Evolutionary conservation across 139 green algal genomes (phyloP).

Genomic region (Tetradesmus obliquus): DNA sequence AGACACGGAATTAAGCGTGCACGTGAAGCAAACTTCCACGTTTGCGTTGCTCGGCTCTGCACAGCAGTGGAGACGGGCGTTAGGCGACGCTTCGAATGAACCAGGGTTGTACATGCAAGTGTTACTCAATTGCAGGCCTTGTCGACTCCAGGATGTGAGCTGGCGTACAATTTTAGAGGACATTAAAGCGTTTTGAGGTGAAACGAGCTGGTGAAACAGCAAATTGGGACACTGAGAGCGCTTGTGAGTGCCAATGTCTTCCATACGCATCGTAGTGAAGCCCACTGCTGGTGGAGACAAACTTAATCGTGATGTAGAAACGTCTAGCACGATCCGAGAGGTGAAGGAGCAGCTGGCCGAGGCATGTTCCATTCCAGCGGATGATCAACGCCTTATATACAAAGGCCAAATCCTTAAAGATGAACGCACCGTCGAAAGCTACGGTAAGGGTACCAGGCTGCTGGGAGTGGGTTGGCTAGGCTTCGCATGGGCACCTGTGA

Average conservation of each 20-base stretch:
- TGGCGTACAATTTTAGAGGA: background rate
- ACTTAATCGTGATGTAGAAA: conserved; percentile 51
- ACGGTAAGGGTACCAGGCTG: conserved; percentile 68
- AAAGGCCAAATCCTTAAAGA: conserved; percentile 96
- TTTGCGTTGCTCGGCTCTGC: background rate
- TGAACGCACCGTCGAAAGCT: conserved; percentile 81
- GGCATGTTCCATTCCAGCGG: conserved; percentile 48
- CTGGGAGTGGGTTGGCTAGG: background rate
- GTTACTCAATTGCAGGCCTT: background rate
- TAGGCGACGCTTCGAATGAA: background rate
- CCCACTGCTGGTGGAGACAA: conserved; percentile 62
- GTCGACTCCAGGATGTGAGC: background rate
- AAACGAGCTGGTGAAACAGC: too few relatives aligned
- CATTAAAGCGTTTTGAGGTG: too few relatives aligned
- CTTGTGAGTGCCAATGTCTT: background rate
- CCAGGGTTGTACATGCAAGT: background rate
- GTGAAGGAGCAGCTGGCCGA: conserved; percentile 80
- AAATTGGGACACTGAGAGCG: too few relatives aligned
- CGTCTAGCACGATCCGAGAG: conserved; percentile 65
- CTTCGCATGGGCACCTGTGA: background rate
- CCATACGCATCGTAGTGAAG: conserved; percentile 61
- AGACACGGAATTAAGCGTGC: background rate
- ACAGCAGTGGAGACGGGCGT: background rate
- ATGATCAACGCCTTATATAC: conserved; percentile 92
- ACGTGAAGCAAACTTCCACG: background rate